Conservation (phyloP, 192 early-diverging fungal species). For the Mortierella hygrophila region DNA sequence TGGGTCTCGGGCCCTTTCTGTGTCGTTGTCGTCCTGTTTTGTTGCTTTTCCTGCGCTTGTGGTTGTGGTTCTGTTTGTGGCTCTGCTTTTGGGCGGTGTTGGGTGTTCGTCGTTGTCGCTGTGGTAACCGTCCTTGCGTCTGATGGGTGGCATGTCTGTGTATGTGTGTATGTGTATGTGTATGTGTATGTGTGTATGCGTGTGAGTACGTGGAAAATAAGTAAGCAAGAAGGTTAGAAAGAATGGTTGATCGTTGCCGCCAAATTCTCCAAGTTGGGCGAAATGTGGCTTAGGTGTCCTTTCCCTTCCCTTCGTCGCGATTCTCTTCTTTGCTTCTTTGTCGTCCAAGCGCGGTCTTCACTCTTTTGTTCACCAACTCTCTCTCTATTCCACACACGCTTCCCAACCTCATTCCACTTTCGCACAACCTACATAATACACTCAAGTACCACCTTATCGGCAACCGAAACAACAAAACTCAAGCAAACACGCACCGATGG, state of each 20-base stretch:
- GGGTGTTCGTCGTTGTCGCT: background rate
- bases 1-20: constrained; percentile 25
- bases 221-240: background rate
- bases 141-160: background rate
- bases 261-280: background rate
- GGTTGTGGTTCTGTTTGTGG: background rate
- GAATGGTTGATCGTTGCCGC: background rate
- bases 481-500: constrained; percentile 20
- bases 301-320: background rate
- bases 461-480: background rate
- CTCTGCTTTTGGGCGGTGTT: background rate
- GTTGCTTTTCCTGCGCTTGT: background rate
- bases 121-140: background rate
- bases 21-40: background rate
- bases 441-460: background rate
- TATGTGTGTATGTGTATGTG: background rate
- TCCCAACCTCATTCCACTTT: background rate
- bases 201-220: background rate
- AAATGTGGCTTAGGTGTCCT: background rate
- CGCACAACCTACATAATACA: background rate
- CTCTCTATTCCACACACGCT: background rate
- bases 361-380: background rate
- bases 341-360: background rate
- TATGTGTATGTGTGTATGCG: background rate
- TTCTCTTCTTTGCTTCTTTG: background rate